Evolutionary conservation across 2,329 filamentous ascomycete species (phyloP).

Genomic region (Colletotrichum scovillei): DNA sequence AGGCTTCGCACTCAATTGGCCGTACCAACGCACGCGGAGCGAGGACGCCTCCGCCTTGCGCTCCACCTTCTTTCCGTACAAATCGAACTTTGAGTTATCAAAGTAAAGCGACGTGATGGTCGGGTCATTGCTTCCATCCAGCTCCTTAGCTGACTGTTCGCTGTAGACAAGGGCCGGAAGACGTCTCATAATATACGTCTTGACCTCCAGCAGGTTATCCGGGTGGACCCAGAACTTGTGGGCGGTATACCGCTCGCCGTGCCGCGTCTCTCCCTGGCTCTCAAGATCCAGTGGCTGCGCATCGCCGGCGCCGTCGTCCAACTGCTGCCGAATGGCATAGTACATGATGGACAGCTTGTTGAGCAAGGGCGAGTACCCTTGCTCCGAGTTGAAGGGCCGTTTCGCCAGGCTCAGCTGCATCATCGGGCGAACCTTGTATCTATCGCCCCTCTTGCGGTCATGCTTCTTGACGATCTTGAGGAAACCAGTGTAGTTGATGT

Average conservation of each 20-base stretch:
- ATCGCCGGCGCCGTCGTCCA: constrained; percentile 67
- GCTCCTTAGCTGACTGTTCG: constrained; percentile 83
- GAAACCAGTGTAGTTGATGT: constrained; percentile 97
- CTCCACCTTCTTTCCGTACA: constrained; percentile 89
- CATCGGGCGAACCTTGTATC: constrained; percentile 90
- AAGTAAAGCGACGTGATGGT: constrained; percentile 97
- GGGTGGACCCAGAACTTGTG: constrained; percentile 98
- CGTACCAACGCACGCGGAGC: constrained; percentile 90
- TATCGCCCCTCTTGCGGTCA: constrained; percentile 88
- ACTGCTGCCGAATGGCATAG: constrained; percentile 88
- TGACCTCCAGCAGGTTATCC: constrained; percentile 96
- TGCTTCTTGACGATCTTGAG: constrained; percentile 99
- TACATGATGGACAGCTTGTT: constrained; percentile 96
- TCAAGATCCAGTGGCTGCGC: constrained; percentile 57
- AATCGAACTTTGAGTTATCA: constrained; percentile 85
- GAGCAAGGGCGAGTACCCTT: constrained; percentile 87
- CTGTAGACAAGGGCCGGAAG: constrained; percentile 95
- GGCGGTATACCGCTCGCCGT: constrained; percentile 81
- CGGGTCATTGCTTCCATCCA: constrained; percentile 85
- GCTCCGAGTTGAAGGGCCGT: constrained; percentile 92
- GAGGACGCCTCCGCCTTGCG: constrained; percentile 81
- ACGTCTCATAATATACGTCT: constrained; percentile 92
- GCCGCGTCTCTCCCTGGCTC: constrained; percentile 66
- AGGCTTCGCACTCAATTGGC: constrained; percentile 80
- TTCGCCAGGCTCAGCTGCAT: constrained; percentile 91